These are phyloP conservation scores for Priceomyces fermenticarens DNA, from an alignment of 805 yeast genomes.

Conservation along the genomic window DNA sequence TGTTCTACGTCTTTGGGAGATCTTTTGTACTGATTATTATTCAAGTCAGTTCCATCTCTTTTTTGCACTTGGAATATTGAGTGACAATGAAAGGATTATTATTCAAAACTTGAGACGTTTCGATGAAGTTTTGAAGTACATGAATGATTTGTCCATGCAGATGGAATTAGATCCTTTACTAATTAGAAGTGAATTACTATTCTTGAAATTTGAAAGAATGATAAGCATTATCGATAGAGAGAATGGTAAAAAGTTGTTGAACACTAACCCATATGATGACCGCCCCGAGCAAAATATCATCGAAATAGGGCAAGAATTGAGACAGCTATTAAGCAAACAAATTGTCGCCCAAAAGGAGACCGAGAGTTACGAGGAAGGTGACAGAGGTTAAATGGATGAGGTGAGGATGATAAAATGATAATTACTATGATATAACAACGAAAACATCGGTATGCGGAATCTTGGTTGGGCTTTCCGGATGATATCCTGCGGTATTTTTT, in stretches of 20 bases:
- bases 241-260: conserved; percentile 16
- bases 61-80: conserved; percentile 83
- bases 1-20: conserved; percentile 84
- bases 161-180: conserved; percentile 73
- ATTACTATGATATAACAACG: no score
- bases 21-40: conserved; percentile 82
- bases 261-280: conserved; percentile 14
- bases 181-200: conserved; percentile 80
- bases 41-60: conserved; percentile 87
- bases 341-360: conserved; percentile 63
- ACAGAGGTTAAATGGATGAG: conserved; percentile 36
- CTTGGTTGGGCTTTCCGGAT: no score
- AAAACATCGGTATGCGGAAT: no score
- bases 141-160: conserved; percentile 82
- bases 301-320: conserved; percentile 51
- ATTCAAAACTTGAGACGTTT: conserved; percentile 70
- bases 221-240: conserved; percentile 72
- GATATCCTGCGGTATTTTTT: no score
- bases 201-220: conserved; percentile 75
- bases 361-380: conserved; percentile 41
- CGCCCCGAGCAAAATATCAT: conserved; percentile 9
- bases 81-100: conserved; percentile 78
- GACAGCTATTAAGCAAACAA: conserved; percentile 58
- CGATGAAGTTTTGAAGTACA: conserved; percentile 88
- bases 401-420: no score